Evolutionary conservation across 192 early-diverging fungal genomes (phyloP).

Genomic region (Kappamyces sp.): DNA sequence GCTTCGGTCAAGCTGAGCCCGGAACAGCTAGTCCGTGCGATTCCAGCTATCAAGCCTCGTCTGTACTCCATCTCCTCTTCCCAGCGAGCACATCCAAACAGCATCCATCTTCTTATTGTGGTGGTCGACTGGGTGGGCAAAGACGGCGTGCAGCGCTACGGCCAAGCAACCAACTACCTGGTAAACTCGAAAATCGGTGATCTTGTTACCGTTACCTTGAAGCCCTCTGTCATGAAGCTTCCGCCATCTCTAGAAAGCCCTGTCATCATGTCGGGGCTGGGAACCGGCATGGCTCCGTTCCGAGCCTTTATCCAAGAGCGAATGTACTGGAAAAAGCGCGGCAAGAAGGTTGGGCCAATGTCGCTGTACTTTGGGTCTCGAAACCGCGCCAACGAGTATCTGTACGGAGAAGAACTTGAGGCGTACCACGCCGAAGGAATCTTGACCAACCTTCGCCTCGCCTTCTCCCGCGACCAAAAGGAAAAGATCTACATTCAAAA

Average conservation of each 20-base stretch:
- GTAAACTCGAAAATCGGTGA: constrained; percentile 60
- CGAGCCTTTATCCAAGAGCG: constrained; percentile 96
- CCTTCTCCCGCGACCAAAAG: constrained; percentile 92
- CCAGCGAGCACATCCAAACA: constrained; percentile 76
- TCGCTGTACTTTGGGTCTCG: constrained; percentile 94
- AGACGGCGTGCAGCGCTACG: constrained; percentile 61
- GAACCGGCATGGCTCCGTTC: constrained; percentile 98
- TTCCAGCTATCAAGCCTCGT: constrained; percentile 88
- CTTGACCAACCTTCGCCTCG: constrained; percentile 80
- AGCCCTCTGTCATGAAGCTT: constrained; percentile 95
- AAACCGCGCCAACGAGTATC: constrained; percentile 85
- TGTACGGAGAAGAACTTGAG: constrained; percentile 96
- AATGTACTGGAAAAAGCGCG: constrained; percentile 67
- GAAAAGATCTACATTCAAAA: constrained; percentile 96
- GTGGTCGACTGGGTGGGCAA: constrained; percentile 81
- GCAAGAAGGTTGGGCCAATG: constrained; percentile 86
- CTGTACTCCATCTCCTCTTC: constrained; percentile 98
- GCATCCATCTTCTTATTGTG: constrained; percentile 87
- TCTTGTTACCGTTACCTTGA: constrained; percentile 78
- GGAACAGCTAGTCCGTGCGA: constrained; percentile 62
- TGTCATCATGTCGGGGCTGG: constrained; percentile 94
- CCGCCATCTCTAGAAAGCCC: constrained; percentile 74
- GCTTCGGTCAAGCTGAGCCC: constrained; percentile 70
- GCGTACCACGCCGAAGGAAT: constrained; percentile 87
- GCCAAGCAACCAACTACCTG: constrained; percentile 91